Base-by-base conservation (phyloP, 257 asterid genomes). In the Nicotiana otophora region DNA sequence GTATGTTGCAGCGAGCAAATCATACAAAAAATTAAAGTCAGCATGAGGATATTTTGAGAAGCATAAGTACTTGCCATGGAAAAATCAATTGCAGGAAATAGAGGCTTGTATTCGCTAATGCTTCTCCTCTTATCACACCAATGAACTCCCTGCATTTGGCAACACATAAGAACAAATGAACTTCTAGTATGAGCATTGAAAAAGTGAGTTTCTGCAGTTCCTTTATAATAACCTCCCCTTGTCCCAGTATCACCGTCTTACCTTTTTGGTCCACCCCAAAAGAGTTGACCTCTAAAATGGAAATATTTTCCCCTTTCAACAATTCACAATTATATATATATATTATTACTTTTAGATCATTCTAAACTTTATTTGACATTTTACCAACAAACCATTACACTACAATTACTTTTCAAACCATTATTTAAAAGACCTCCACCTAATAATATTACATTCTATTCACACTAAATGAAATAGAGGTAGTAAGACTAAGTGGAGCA, bases 101-200 rank as follows among this genome's bases (percentile, higher is more conserved):
- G 86, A 53, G 85, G 86, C 85, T 83, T 91, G 82, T 94, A 96
- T 84, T 96, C 98, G 19, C 87, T 88, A 83, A 92, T 62, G 89
- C 93, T 92, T 89, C 98, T 90, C 84, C 99, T 92, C 90, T 92
- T 94, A 83, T 96, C 98, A 82, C 98, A 96, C 98, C 99, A 96
- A 84, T 94, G 92, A 82, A 95, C 93, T 67, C 99, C 98, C 98
- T 95, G 94, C 92, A 87, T 53, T 33, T 54, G 79, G 28, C 7
- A 82, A 87, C 30, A 77, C 51, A 7, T 53, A 83, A 20, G 51
- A 48, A 53, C 51, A 30, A 75, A 48, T 74, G 48, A 74, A 51
- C 62, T 23, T 48, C 15, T 28, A 23, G 80, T 42, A 74, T 74
- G 23, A 51, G 48, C 62, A 26, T 26, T 74, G 51, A 19, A 46